phyloP scores from a whole-genome alignment of 1,139 yeast genomes.

The Candida pseudoviswanathii region DNA sequence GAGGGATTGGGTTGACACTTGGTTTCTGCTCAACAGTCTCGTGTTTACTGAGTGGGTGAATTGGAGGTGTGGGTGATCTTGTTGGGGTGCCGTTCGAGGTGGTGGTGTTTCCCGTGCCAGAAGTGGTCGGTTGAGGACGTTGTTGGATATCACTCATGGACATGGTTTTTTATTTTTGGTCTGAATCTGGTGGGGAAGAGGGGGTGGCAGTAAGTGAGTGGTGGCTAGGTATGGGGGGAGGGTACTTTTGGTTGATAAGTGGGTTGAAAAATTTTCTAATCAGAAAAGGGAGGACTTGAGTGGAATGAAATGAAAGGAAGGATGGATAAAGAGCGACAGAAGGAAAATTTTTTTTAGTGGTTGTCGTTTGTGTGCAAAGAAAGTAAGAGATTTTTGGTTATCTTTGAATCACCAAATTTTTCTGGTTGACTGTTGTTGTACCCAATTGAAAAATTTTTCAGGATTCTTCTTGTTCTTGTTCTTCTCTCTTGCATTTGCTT shows the following conservation, averaged over 20 bases:
- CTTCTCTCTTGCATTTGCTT: neutral
- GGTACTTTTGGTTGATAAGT: neutral
- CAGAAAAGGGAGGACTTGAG: neutral
- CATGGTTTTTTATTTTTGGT: constrained; percentile 8
- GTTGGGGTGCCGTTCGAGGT: neutral
- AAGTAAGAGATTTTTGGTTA: neutral
- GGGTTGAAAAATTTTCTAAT: neutral
- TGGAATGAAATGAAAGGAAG: neutral
- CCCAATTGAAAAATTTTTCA: constrained; percentile 1
- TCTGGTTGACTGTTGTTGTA: neutral
- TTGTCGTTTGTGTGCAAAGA: neutral
- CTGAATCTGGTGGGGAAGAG: too few relatives aligned
- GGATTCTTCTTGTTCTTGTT: too few relatives aligned
- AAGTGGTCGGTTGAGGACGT: constrained; percentile 14
- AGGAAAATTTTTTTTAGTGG: neutral
- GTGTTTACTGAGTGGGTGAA: neutral
- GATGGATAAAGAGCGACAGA: constrained; percentile 1
- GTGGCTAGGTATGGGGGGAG: neutral
- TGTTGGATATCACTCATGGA: constrained; percentile 23
- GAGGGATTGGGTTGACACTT: constrained; percentile 1
- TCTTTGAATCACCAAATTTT: constrained; percentile 3
- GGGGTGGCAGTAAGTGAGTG: too few relatives aligned
- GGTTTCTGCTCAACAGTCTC: constrained; percentile 2
- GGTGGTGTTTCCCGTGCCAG: constrained; percentile 7
- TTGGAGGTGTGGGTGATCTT: constrained; percentile 6